phyloP scores from a whole-genome alignment of 306 rosid genomes.

The Casuarina glauca region DNA sequence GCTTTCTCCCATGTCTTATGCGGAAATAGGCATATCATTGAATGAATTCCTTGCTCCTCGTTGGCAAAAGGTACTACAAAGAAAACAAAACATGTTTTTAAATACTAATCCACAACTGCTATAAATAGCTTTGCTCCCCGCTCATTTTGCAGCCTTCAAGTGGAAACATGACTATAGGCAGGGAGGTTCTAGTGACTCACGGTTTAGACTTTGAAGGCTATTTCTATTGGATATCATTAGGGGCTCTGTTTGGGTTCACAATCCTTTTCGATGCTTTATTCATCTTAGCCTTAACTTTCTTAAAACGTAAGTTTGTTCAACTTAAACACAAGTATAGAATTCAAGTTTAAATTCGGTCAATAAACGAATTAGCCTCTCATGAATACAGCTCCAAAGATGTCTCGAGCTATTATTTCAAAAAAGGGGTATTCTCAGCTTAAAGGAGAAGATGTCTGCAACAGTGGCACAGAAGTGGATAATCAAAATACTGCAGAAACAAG shows the following conservation, averaged over 20 bases:
- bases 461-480: slow-evolving; percentile 32
- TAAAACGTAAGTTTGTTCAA: slow-evolving; percentile 44
- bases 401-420: slow-evolving; percentile 52
- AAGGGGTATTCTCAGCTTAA: slow-evolving; percentile 38
- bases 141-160: slow-evolving; percentile 36
- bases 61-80: slow-evolving; percentile 55
- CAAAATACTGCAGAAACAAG: slow-evolving; percentile 38
- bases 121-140: neutral
- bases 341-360: slow-evolving; percentile 6
- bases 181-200: slow-evolving; percentile 38
- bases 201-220: slow-evolving; percentile 48
- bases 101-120: slow-evolving; percentile 10
- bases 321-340: slow-evolving; percentile 15
- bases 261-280: slow-evolving; percentile 50
- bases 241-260: slow-evolving; percentile 49
- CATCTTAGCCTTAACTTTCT: slow-evolving; percentile 51
- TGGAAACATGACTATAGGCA: slow-evolving; percentile 48
- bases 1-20: slow-evolving; percentile 65
- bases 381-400: slow-evolving; percentile 52
- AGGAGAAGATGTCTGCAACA: slow-evolving; percentile 26
- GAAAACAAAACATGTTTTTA: slow-evolving; percentile 7
- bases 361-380: slow-evolving; percentile 30
- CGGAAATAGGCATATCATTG: slow-evolving; percentile 53
- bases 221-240: slow-evolving; percentile 57
- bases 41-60: slow-evolving; percentile 65